Evolutionary conservation across 371 early-diverging fungal genomes (phyloP).

Genomic region (Globomyces sp.): DNA sequence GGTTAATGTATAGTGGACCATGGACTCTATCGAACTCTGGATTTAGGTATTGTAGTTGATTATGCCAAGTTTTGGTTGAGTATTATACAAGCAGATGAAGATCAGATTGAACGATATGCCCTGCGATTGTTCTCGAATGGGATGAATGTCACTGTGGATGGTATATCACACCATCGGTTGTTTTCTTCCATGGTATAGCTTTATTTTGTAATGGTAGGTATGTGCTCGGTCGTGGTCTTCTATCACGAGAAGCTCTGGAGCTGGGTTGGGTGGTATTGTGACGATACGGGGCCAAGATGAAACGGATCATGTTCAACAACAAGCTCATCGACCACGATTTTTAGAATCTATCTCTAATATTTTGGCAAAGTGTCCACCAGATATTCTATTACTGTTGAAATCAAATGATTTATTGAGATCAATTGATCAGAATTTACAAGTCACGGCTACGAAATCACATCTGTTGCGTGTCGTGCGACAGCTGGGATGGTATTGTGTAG

Average conservation of each 20-base stretch:
- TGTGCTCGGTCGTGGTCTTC: slow-evolving; percentile 84
- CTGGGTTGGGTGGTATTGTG: slow-evolving; percentile 33
- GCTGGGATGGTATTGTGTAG: slow-evolving; percentile 13
- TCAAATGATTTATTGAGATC: slow-evolving; percentile 82
- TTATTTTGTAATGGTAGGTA: no score
- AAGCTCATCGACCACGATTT: slow-evolving; percentile 42
- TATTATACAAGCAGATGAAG: slow-evolving; percentile 74
- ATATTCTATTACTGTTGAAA: slow-evolving; percentile 80
- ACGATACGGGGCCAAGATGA: slow-evolving; percentile 54
- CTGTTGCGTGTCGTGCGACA: not conserved
- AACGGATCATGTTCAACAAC: slow-evolving; percentile 37
- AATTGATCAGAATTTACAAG: slow-evolving; percentile 43
- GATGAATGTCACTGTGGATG: not conserved
- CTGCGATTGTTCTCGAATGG: slow-evolving; percentile 29
- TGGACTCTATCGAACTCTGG: slow-evolving; percentile 84
- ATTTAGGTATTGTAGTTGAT: slow-evolving; percentile 70
- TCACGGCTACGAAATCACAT: slow-evolving; percentile 18
- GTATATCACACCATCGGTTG: slow-evolving; percentile 71
- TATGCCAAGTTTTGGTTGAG: slow-evolving; percentile 88
- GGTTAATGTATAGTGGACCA: slow-evolving; percentile 64
- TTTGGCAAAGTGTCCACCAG: slow-evolving; percentile 73
- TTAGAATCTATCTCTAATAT: slow-evolving; percentile 73
- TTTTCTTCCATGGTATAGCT: slow-evolving; percentile 72
- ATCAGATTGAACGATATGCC: slow-evolving; percentile 51
- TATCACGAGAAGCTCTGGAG: slow-evolving; percentile 36